Percentiles rank a stretch among this genome's conserved stretches.
phyloP scores from a whole-genome alignment of 192 early-diverging fungal species.

The Oehlia diaphana region DNA sequence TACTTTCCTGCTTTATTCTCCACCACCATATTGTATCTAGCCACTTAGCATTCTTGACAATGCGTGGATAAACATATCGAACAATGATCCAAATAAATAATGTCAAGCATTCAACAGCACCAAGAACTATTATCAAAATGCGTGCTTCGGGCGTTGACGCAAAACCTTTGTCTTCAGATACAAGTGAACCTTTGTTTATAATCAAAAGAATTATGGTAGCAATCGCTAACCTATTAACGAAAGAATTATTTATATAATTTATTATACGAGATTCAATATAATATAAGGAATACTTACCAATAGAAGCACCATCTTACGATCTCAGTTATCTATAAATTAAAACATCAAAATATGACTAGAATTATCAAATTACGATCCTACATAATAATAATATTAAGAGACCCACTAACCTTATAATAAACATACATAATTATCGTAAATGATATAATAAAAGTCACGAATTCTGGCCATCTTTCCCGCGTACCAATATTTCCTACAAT shows the following conservation, averaged over 20 bases:
- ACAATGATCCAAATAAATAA: constrained; percentile 30
- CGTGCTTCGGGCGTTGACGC: constrained; percentile 15
- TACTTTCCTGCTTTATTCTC: constrained; percentile 30
- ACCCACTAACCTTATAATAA: constrained; percentile 16
- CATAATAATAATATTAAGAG: not conserved
- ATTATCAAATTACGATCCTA: not conserved
- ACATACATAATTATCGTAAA: constrained; percentile 6
- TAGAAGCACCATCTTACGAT: constrained; percentile 46
- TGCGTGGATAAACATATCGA: constrained; percentile 37
- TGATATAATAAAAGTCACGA: not conserved
- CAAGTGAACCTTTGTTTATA: constrained; percentile 33
- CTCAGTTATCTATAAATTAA: not conserved
- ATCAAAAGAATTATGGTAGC: constrained; percentile 39
- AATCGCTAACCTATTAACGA: constrained; percentile 36
- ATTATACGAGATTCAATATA: not conserved
- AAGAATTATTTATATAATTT: not conserved
- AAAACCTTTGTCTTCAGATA: constrained; percentile 4
- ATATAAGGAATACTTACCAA: constrained; percentile 27
- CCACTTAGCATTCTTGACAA: constrained; percentile 36
- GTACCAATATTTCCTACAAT: constrained; percentile 5
- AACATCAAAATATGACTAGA: not conserved
- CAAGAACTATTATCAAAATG: constrained; percentile 35
- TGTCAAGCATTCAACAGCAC: constrained; percentile 31
- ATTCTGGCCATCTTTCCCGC: constrained; percentile 21
- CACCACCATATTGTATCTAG: constrained; percentile 38